Percentiles rank a stretch among this genome's conserved stretches.
Evolutionary conservation across 306 rosid genomes (phyloP).

Genomic region (Vigna unguiculata): DNA sequence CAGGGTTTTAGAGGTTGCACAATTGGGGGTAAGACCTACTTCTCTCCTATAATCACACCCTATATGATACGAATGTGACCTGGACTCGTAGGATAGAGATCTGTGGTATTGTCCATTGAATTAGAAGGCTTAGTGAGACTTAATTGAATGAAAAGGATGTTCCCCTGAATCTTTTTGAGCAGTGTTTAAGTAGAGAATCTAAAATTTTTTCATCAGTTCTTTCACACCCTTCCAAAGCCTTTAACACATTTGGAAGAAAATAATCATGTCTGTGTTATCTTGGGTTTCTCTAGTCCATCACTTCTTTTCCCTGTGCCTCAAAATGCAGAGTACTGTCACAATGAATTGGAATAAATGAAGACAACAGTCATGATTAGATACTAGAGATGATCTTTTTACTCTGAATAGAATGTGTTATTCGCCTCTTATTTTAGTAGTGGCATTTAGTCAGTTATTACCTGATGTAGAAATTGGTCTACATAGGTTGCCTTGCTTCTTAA

Average conservation of each 20-base stretch:
- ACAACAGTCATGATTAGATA: neutral
- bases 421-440: neutral
- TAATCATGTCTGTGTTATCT: neutral
- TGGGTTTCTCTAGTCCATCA: neutral
- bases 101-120: constrained; percentile 31
- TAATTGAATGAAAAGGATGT: neutral
- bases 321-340: neutral
- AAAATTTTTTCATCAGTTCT: neutral
- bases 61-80: neutral
- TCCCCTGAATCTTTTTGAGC: neutral
- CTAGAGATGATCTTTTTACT: neutral
- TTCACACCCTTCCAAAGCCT: neutral
- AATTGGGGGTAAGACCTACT: neutral
- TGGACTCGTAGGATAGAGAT: constrained; percentile 16
- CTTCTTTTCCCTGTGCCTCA: neutral
- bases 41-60: neutral
- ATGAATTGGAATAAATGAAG: constrained; percentile 17
- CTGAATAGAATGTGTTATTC: neutral
- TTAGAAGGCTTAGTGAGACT: constrained; percentile 14
- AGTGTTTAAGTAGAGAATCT: neutral
- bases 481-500: neutral
- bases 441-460: neutral
- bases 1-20: constrained; percentile 20
- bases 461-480: constrained; percentile 21
- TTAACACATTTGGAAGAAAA: neutral